A percentile compares a stretch with the other conserved stretches of the same genome.
These are phyloP conservation scores for Hygrocybe coccinea DNA, from an alignment of 768 basidiomycete genomes.

Conservation along the genomic window DNA sequence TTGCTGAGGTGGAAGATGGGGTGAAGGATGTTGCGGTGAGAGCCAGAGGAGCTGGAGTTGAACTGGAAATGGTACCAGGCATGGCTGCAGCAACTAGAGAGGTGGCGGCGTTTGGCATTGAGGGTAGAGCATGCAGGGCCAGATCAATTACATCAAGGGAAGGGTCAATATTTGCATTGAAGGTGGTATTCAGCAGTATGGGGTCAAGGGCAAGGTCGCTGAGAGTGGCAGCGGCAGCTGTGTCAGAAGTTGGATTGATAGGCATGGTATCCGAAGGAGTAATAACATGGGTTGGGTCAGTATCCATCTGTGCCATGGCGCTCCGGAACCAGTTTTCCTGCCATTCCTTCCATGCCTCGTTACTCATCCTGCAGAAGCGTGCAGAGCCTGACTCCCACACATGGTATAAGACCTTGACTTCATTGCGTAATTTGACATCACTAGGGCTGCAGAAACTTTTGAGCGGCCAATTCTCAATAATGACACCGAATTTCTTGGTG, in stretches of 20 bases:
- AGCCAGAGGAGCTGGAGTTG: too few species aligned
- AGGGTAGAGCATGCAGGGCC: too few species aligned
- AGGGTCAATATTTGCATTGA: neutral
- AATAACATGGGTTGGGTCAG: neutral
- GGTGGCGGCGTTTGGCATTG: too few species aligned
- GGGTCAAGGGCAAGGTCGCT: neutral
- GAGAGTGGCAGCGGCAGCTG: neutral
- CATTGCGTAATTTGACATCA: slow-evolving; percentile 9
- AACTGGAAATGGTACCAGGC: too few species aligned
- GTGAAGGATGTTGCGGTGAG: too few species aligned
- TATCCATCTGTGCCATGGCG: neutral
- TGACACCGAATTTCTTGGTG: slow-evolving; percentile 13
- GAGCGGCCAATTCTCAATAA: slow-evolving; percentile 20
- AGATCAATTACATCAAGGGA: neutral
- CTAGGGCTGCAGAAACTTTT: slow-evolving; percentile 13
- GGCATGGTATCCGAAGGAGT: neutral
- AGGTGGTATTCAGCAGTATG: neutral
- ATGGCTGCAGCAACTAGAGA: too few species aligned
- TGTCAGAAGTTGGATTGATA: neutral
- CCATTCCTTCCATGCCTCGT: slow-evolving; percentile 12
- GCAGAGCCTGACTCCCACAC: slow-evolving; percentile 15
- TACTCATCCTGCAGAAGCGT: slow-evolving; percentile 12
- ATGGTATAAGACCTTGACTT: slow-evolving; percentile 10
- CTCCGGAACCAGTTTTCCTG: neutral
- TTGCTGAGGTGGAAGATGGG: too few species aligned